Evolutionary conservation across 2,329 filamentous ascomycete species (phyloP).

Genomic region (Triangularia setosa): DNA sequence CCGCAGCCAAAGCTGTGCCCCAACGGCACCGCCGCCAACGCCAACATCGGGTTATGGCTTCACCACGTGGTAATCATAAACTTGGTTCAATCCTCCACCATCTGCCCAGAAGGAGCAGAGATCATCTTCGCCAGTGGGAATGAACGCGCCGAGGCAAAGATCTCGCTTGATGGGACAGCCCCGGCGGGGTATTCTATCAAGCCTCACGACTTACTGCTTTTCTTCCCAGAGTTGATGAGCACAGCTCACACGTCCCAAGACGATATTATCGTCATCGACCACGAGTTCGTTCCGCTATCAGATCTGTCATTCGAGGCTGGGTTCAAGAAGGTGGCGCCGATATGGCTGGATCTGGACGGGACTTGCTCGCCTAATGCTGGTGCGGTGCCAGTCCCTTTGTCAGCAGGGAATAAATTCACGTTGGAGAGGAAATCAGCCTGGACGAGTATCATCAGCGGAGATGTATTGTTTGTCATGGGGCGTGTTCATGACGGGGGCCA

Average conservation of each 20-base stretch:
- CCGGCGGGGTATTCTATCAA: constrained; percentile 24
- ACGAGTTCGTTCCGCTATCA: constrained; percentile 21
- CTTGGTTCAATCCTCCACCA: constrained; percentile 22
- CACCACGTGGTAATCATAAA: constrained; percentile 26
- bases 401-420: constrained; percentile 4
- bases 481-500: constrained; percentile 23
- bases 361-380: constrained; percentile 17
- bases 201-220: constrained; percentile 10
- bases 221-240: constrained; percentile 25
- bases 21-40: constrained; percentile 31
- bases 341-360: constrained; percentile 28
- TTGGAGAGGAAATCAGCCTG: constrained; percentile 19
- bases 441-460: constrained; percentile 12
- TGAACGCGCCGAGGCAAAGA: constrained; percentile 21
- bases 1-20: constrained; percentile 26
- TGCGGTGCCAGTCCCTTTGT: constrained; percentile 11
- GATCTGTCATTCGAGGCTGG: not conserved
- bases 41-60: constrained; percentile 31
- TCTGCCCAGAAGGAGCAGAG: constrained; percentile 6
- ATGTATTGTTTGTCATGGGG: constrained; percentile 9
- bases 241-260: constrained; percentile 9
- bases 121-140: constrained; percentile 25
- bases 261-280: constrained; percentile 22
- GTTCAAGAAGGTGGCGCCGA: constrained; percentile 18
- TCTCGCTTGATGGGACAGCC: constrained; percentile 21